A percentile compares a stretch with the other conserved stretches of the same genome.
Evolutionary conservation across 345 rosid species (phyloP).

Genomic region (Firmiana major): DNA sequence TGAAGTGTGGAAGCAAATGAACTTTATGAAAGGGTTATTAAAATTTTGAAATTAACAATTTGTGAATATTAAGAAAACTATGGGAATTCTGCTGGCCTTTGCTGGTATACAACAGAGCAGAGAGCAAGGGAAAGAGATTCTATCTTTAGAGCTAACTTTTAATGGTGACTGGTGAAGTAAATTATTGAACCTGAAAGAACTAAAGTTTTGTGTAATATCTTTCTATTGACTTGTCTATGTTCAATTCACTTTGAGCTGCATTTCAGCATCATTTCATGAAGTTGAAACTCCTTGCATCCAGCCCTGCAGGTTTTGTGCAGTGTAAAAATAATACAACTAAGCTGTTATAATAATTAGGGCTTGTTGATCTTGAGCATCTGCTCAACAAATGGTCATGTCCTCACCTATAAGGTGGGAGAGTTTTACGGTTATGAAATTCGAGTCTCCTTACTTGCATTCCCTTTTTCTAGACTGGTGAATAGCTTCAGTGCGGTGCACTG

Average conservation of each 20-base stretch:
- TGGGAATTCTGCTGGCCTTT: background rate
- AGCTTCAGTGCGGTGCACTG: too few species aligned
- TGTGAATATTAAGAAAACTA: background rate
- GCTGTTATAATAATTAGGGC: background rate
- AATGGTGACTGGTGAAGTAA: background rate
- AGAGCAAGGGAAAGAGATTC: background rate
- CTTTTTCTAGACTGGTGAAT: background rate
- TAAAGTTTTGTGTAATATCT: background rate
- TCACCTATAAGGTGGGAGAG: too few species aligned
- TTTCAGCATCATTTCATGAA: background rate
- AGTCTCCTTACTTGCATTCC: too few species aligned
- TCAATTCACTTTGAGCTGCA: background rate
- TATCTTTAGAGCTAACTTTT: background rate
- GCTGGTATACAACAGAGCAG: background rate
- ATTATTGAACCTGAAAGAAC: background rate
- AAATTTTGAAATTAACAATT: background rate
- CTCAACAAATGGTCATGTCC: too few species aligned
- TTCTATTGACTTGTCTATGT: background rate
- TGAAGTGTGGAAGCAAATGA: background rate
- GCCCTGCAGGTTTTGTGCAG: background rate
- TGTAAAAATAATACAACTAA: background rate
- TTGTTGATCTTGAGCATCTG: background rate
- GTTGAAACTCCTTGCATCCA: background rate
- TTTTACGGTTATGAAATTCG: too few species aligned
- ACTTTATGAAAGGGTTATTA: background rate